These are phyloP conservation scores for Lachnellula hyalina DNA, from an alignment of 2,329 filamentous ascomycete genomes.

Conservation along the genomic window DNA sequence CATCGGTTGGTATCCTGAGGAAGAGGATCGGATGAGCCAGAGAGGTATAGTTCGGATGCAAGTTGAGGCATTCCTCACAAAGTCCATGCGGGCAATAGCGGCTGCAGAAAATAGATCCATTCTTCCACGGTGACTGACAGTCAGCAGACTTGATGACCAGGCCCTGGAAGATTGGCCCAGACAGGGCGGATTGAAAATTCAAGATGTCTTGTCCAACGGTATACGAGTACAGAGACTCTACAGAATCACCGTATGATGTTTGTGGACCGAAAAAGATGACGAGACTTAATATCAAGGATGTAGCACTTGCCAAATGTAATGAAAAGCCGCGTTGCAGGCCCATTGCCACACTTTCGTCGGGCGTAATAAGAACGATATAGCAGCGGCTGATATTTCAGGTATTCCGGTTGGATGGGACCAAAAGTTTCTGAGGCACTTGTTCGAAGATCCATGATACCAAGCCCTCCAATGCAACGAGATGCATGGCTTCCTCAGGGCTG, in stretches of 20 bases:
- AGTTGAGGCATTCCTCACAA: constrained; percentile 9
- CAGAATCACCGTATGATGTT: constrained; percentile 12
- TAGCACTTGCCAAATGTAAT: constrained; percentile 9
- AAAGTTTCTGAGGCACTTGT: constrained; percentile 18
- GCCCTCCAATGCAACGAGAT: constrained; percentile 11
- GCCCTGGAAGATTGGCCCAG: constrained; percentile 1
- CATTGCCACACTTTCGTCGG: constrained; percentile 10
- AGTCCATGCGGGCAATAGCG: constrained; percentile 15
- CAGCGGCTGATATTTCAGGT: constrained; percentile 9
- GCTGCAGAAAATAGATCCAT: constrained; percentile 21
- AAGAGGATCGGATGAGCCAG: constrained; percentile 4
- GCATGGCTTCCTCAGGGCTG: constrained; percentile 15
- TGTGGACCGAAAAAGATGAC: constrained; percentile 2
- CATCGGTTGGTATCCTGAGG: constrained; percentile 22
- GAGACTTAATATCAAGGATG: constrained; percentile 3
- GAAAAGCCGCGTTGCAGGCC: constrained; percentile 6
- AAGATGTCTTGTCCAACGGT: not conserved
- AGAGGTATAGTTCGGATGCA: constrained; percentile 8
- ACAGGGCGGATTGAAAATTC: constrained; percentile 9
- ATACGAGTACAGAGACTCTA: not conserved
- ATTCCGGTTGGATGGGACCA: constrained; percentile 20
- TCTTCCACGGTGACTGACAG: constrained; percentile 19
- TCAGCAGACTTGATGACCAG: constrained; percentile 25
- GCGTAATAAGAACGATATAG: constrained; percentile 3
- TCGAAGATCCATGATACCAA: constrained; percentile 11